Percentiles rank a stretch among this genome's conserved stretches.
These are phyloP conservation scores for Malassezia arunalokei DNA, from an alignment of 1,284 basidiomycete genomes.

Conservation along the genomic window DNA sequence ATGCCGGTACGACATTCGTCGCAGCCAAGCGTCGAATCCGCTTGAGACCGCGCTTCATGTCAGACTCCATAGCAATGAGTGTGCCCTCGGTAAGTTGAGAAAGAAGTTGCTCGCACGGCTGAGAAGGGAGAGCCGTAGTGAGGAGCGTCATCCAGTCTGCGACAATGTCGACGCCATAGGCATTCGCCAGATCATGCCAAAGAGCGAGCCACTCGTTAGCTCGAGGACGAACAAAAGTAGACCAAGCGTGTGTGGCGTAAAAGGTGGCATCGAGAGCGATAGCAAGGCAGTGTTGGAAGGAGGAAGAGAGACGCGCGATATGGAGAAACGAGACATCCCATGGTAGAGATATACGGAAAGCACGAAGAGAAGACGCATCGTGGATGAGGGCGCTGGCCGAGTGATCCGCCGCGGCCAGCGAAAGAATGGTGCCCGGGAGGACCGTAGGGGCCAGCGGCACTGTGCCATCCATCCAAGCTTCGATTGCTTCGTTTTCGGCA, in stretches of 20 bases:
- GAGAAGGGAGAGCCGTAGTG: conserved; percentile 22
- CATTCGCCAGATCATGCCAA: conserved; percentile 19
- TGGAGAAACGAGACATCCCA: neutral
- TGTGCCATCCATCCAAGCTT: conserved; percentile 9
- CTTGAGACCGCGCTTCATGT: conserved; percentile 11
- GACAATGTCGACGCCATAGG: conserved; percentile 25
- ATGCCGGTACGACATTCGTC: conserved; percentile 8
- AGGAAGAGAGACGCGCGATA: conserved; percentile 9
- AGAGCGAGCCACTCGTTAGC: conserved; percentile 23
- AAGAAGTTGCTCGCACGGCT: conserved; percentile 28
- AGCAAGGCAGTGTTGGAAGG: neutral
- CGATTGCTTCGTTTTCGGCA: neutral
- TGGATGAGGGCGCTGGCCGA: neutral
- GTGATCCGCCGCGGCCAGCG: neutral
- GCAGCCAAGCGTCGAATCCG: conserved; percentile 6
- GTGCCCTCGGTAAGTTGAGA: conserved; percentile 28
- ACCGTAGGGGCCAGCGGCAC: neutral
- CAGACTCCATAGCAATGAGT: conserved; percentile 13
- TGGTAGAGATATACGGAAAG: neutral
- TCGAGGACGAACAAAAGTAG: conserved; percentile 2
- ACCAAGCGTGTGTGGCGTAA: conserved; percentile 3
- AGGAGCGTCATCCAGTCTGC: conserved; percentile 27
- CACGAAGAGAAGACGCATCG: neutral
- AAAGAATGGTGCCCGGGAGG: neutral
- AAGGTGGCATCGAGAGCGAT: conserved; percentile 4